Conservation (phyloP, 2,329 filamentous ascomycete species). For the Karstenula rhodostoma region DNA sequence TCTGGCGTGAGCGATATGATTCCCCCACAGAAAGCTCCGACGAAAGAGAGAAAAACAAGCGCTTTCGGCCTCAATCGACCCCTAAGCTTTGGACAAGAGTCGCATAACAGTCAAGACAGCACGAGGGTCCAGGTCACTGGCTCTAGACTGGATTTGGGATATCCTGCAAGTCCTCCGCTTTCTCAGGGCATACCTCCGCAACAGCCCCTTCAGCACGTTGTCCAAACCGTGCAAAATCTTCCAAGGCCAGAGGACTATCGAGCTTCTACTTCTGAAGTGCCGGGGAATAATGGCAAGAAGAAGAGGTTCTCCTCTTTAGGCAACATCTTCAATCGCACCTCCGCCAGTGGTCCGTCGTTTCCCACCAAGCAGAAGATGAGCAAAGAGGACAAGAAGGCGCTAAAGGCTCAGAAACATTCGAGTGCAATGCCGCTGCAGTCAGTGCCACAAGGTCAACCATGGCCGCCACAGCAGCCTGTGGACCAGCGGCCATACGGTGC, state of each 20-base stretch:
- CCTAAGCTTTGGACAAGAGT: constrained; percentile 38
- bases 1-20: constrained; percentile 35
- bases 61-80: constrained; percentile 28
- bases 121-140: constrained; percentile 39
- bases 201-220: constrained; percentile 19
- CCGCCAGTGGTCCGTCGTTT: constrained; percentile 36
- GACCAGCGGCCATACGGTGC: constrained; percentile 27
- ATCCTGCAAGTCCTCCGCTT: constrained; percentile 30
- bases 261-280: constrained; percentile 23
- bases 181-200: constrained; percentile 36
- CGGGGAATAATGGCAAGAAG: constrained; percentile 47
- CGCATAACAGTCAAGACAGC: constrained; percentile 41
- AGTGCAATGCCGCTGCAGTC: constrained; percentile 26
- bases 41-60: constrained; percentile 26
- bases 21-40: constrained; percentile 25
- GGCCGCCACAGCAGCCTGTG: constrained; percentile 28
- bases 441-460: constrained; percentile 22
- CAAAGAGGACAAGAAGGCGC: constrained; percentile 48
- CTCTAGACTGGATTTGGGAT: constrained; percentile 38
- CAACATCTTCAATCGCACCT: constrained; percentile 53
- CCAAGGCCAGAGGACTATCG: constrained; percentile 25
- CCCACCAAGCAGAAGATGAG: constrained; percentile 45
- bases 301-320: constrained; percentile 57
- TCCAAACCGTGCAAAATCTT: constrained; percentile 15
- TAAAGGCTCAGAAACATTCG: constrained; percentile 39